Evolutionary conservation across 2,329 filamentous ascomycete genomes (phyloP).

Genomic region (Penicillium sp.): DNA sequence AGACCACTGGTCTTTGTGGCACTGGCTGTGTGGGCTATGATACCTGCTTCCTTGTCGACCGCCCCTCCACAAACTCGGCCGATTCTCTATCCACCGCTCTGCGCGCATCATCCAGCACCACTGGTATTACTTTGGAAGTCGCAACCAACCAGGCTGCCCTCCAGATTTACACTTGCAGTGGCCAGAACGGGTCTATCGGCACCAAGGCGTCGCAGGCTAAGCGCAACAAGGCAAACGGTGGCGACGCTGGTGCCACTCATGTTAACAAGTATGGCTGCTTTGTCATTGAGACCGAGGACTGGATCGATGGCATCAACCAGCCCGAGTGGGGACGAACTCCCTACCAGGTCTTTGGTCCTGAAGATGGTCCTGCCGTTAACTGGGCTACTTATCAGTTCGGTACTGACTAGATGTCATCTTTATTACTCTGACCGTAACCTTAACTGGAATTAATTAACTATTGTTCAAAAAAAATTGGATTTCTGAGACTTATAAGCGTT

Average conservation of each 20-base stretch:
- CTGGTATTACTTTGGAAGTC: constrained; percentile 80
- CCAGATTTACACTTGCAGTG: constrained; percentile 83
- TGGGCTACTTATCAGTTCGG: constrained; percentile 49
- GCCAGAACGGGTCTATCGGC: constrained; percentile 65
- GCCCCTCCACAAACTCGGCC: constrained; percentile 36
- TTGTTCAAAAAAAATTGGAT: too few species aligned
- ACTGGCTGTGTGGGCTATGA: constrained; percentile 83
- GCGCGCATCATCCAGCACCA: constrained; percentile 65
- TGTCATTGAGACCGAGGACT: constrained; percentile 90
- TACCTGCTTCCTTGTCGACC: constrained; percentile 53
- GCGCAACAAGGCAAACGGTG: constrained; percentile 57
- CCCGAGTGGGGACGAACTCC: constrained; percentile 74
- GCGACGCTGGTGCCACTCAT: constrained; percentile 48
- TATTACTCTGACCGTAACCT: background rate
- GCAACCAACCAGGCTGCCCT: constrained; percentile 82
- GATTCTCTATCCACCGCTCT: constrained; percentile 53
- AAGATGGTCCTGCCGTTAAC: constrained; percentile 43
- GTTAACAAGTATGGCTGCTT: constrained; percentile 74
- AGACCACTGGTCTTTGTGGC: constrained; percentile 74
- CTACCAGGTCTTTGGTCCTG: constrained; percentile 44
- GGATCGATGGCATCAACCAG: constrained; percentile 90
- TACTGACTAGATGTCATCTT: constrained; percentile 29
- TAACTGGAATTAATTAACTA: background rate
- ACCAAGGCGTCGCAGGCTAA: constrained; percentile 46
- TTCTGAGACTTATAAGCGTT: too few species aligned